Base-by-base conservation (phyloP, 192 early-diverging fungal genomes). In the Rhizophagus prolifer region DNA sequence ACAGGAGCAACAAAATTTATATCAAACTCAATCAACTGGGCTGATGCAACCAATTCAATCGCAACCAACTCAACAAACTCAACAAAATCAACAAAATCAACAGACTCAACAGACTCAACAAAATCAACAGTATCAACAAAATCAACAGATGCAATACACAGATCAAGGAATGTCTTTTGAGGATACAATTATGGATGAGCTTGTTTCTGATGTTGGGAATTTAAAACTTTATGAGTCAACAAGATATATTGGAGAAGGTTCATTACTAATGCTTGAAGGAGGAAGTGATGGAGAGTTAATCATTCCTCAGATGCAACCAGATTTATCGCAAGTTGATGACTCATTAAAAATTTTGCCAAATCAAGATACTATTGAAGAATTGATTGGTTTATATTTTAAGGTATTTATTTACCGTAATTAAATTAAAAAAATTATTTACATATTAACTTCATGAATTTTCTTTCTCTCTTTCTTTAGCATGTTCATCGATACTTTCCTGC, bases 191-290 rank as follows among this genome's bases (percentile, higher is more conserved):
- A 74, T 74, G 31, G 26, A 74, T 10, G 72, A 74, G 31, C 54
- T 74, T n/a, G 21, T 31, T 26, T 34, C 58, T 6, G 23, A 23
- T 4, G 8, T 74, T 4, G 58, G 19, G 3, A 44, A 74, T 60
- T 74, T 74, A 25, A 74, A 9, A 13, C 38, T 74, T 30, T 74
- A 74, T 36, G 38, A 74, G 19, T 74, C 72, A 34, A 74, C 72
- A 0, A 58, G 72, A 21, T 74, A 74, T 61, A 62, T 74, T 74
- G 72, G 72, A 10, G 72, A 74, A 36, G 72, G 72, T 25, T 74
- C 72, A 8, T 61, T 74, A 38, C 30, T 74, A 30, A 21, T 74
- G 21, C 8, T 74, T 19, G 59, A 58, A 3, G 72, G 59, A 30
- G 58, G 36, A 21, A 74, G 62, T 36, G 10, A 44, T 12, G 31